Conservation (phyloP, 2,329 filamentous ascomycete species). For the Penicillium digitatum region DNA sequence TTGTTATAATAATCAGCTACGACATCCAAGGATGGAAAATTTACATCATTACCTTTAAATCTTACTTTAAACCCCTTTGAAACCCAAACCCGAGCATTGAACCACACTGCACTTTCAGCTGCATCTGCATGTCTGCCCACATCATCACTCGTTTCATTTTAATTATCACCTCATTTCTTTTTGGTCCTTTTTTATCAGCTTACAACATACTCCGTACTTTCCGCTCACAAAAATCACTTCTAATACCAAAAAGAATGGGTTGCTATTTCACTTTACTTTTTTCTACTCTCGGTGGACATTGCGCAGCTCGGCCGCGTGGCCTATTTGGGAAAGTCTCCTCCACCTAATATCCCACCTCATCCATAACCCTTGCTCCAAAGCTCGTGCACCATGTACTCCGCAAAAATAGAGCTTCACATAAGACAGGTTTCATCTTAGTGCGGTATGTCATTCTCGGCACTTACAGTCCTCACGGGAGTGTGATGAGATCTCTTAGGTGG, state of each 20-base stretch:
- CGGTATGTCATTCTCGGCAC: not conserved
- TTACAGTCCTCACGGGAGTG: not conserved
- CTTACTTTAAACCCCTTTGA: not conserved
- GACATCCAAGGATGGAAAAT: not conserved
- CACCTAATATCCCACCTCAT: conserved; percentile 12
- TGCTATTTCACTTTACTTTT: not conserved
- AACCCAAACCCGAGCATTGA: not conserved
- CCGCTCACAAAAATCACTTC: not conserved
- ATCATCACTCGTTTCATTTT: conserved; percentile 6
- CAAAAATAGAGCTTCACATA: not conserved
- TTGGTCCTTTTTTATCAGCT: not conserved
- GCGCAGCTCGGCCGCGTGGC: conserved; percentile 13
- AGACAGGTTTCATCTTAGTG: not conserved
- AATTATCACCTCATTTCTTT: conserved; percentile 2
- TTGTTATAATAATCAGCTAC: not conserved
- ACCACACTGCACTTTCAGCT: not conserved
- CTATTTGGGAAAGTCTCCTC: conserved; percentile 16
- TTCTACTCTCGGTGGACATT: not conserved
- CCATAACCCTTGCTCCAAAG: not conserved
- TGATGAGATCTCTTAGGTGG: conserved; percentile 1
- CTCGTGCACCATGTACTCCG: not conserved
- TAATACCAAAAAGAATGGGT: not conserved
- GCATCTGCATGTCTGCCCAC: conserved; percentile 3
- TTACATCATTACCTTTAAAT: not conserved
- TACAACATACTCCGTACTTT: too few relatives aligned